Evolutionary conservation across 805 yeast genomes (phyloP).

Genomic region (Pichia scutulata): DNA sequence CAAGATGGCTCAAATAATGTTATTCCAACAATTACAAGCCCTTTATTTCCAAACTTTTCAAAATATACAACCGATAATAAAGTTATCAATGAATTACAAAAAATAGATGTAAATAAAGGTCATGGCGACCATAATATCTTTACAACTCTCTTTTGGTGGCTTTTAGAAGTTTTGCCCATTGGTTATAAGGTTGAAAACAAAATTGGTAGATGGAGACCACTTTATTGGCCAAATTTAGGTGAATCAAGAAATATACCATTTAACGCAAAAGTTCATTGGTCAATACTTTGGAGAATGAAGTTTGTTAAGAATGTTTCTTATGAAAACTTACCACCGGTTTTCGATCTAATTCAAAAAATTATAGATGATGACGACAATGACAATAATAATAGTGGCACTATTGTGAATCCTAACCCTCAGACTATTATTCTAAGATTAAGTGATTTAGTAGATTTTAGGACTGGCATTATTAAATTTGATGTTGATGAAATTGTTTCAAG

Average conservation of each 20-base stretch:
- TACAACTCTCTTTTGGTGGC: conserved; percentile 47
- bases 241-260: conserved; percentile 41
- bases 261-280: conserved; percentile 48
- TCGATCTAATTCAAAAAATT: conserved; percentile 15
- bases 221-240: conserved; percentile 51
- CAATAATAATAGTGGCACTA: background rate
- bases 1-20: background rate
- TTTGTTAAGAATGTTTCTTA: conserved; percentile 41
- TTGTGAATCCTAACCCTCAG: background rate
- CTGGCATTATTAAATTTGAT: conserved; percentile 16
- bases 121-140: conserved; percentile 28
- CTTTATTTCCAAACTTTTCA: conserved; percentile 8
- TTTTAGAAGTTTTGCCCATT: conserved; percentile 52
- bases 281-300: conserved; percentile 49
- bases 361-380: conserved; percentile 7
- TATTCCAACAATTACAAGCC: background rate
- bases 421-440: conserved; percentile 4
- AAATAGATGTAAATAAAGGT: conserved; percentile 29
- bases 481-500: conserved; percentile 3
- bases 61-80: conserved; percentile 9
- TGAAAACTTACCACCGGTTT: conserved; percentile 32
- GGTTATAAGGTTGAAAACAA: conserved; percentile 42
- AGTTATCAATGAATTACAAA: conserved; percentile 17
- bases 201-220: conserved; percentile 42
- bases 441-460: conserved; percentile 14